Evolutionary conservation across 257 asterid species (phyloP).

Genomic region (Nicotiana benthamiana): DNA sequence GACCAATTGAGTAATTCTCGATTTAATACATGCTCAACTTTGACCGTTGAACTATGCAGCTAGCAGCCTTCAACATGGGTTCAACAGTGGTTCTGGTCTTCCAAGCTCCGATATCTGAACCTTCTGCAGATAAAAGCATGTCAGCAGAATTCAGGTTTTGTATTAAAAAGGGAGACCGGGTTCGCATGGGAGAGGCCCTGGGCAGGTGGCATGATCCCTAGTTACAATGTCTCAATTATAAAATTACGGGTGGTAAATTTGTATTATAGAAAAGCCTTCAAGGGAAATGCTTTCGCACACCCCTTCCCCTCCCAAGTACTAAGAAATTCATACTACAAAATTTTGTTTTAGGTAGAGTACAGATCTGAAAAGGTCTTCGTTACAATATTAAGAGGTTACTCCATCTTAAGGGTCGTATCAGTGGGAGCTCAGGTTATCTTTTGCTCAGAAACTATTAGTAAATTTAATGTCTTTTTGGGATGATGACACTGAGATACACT

Average conservation of each 20-base stretch:
- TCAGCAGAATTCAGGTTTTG: conserved; percentile 60
- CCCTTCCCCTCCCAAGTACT: neutral
- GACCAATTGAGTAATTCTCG: neutral
- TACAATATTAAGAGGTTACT: neutral
- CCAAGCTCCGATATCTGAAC: conserved; percentile 59
- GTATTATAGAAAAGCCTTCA: neutral
- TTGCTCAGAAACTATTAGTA: neutral
- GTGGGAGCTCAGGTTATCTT: neutral
- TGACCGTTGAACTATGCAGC: conserved; percentile 31
- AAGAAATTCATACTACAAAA: neutral
- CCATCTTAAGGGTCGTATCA: neutral
- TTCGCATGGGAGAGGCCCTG: conserved; percentile 84
- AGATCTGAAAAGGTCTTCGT: neutral
- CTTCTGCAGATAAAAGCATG: conserved; percentile 19
- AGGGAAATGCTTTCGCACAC: neutral
- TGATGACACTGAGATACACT: neutral
- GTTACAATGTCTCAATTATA: neutral
- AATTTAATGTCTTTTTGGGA: neutral
- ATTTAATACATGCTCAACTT: neutral
- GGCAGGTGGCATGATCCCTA: conserved; percentile 57
- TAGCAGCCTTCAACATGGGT: conserved; percentile 94
- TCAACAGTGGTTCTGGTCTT: conserved; percentile 92
- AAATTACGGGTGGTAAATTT: neutral
- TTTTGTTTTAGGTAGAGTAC: neutral
- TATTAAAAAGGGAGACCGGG: conserved; percentile 50